Conservation (phyloP, 2,329 filamentous ascomycete genomes). For the Pseudogymnoascus verrucosus region DNA sequence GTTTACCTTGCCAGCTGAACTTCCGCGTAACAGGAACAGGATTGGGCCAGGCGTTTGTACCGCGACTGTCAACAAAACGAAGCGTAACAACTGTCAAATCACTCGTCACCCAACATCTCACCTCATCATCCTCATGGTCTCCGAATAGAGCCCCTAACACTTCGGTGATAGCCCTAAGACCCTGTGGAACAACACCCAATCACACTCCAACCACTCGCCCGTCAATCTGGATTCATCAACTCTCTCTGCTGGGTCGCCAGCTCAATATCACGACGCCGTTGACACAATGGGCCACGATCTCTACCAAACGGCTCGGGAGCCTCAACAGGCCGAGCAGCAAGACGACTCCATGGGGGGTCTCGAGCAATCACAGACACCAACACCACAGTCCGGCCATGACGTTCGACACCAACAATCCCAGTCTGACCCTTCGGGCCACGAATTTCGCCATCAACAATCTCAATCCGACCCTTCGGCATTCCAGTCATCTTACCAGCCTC, state of each 20-base stretch:
- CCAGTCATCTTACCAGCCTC: conserved; percentile 22
- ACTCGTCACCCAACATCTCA: conserved; percentile 3
- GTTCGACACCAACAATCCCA: conserved; percentile 26
- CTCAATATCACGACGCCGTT: conserved; percentile 45
- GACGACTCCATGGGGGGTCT: conserved; percentile 24
- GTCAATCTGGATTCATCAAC: conserved; percentile 46
- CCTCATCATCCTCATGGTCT: conserved; percentile 5
- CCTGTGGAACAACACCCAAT: conserved; percentile 5
- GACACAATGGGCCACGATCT: conserved; percentile 41
- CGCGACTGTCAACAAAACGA: conserved; percentile 6
- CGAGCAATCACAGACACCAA: conserved; percentile 27
- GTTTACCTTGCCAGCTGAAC: conserved; percentile 9
- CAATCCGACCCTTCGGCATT: conserved; percentile 21
- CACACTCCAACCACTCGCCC: conserved; percentile 12
- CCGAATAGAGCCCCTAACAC: conserved; percentile 6
- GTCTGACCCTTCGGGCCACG: conserved; percentile 14
- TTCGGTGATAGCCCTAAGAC: conserved; percentile 2
- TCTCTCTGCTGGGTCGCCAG: conserved; percentile 40
- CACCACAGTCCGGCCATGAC: conserved; percentile 16
- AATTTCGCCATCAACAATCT: not conserved
- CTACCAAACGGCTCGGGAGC: conserved; percentile 29
- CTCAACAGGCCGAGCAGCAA: conserved; percentile 20
- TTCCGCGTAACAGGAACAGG: conserved; percentile 8
- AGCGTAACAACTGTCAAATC: not conserved
- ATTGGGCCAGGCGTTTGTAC: conserved; percentile 6